Evolutionary conservation across 352 stramenopile species (phyloP), one percentile per base, ranked within the genome.

Genomic region (Pythium monospermum): DNA sequence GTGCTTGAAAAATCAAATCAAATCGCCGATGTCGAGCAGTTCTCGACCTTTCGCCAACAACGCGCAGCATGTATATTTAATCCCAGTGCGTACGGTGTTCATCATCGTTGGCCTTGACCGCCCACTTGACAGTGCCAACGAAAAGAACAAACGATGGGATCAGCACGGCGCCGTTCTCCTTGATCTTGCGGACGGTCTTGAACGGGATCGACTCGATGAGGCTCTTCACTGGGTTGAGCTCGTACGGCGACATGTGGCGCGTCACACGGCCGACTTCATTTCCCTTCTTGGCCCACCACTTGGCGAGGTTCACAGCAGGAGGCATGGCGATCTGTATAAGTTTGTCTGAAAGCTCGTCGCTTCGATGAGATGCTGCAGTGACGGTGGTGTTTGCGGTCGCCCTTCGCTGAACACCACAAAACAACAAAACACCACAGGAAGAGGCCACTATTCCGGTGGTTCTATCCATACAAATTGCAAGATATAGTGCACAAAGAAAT

Each of bases 171-270:
- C 70, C 77, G 65, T 91, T 91, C 67, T 91, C 81, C 57, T 78
- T 72, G 52, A 91, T 71, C 71, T 91, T 91, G 65, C 77, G 77
- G 23, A 89, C 39, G 5, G 77, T 83, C 75, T 91, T 91, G 63
- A 71, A 65, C 28, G 81, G 81, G 39, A 87, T 72, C 38, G 81
- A 76, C 52, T 69, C 68, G 56, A 91, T 83, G 15, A 91, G 63
- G 60, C 67, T 79, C 58, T 72, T 70, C 32, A 91, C 65, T 4
- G 77, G 76, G 64, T 83, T 61, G 42, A 83, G 23, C 59, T 88
- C 76, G 52, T 85, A 77, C 31, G 81, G 81, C 43, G 77, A 89
- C 47, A 91, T 55, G 56, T 85, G 72, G 62, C 81, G 81, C 57
- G 70, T 75, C 35, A 84, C 61, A 54, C 77, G 77, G 47, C 76